A percentile compares a stretch with the other conserved stretches of the same genome.
These are phyloP conservation scores for Pichia sp. DNA, from an alignment of 1,139 yeast species.

Conservation along the genomic window DNA sequence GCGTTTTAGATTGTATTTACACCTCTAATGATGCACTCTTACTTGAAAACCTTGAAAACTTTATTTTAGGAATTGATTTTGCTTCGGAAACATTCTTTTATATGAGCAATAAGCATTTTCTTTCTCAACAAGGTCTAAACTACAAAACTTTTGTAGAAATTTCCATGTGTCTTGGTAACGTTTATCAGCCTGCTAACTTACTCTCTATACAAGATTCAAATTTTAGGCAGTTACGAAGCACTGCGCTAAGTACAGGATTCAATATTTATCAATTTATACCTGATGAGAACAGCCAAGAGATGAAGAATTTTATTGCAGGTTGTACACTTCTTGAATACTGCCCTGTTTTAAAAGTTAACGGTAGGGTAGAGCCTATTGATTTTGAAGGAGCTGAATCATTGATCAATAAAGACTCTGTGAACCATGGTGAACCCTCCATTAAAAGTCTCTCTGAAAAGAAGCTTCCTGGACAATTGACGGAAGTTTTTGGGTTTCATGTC, in stretches of 20 bases:
- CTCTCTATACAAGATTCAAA: neutral
- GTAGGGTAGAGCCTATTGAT: conserved; percentile 55
- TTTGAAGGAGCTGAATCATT: conserved; percentile 16
- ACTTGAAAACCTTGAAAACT: conserved; percentile 52
- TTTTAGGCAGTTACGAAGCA: conserved; percentile 1
- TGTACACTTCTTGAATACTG: conserved; percentile 45
- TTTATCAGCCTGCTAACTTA: conserved; percentile 48
- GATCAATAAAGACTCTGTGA: conserved; percentile 9
- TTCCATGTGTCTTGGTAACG: conserved; percentile 71
- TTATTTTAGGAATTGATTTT: conserved; percentile 67
- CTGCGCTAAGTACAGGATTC: conserved; percentile 1
- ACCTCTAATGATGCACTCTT: conserved; percentile 79
- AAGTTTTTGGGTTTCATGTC: conserved; percentile 73
- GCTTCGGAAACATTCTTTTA: conserved; percentile 54
- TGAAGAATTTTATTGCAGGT: conserved; percentile 42
- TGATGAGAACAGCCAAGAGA: conserved; percentile 1
- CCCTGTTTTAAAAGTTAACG: conserved; percentile 67
- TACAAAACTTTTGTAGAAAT: conserved; percentile 69
- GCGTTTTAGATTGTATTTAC: conserved; percentile 64
- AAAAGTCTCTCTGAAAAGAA: conserved; percentile 7
- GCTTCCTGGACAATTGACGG: conserved; percentile 76
- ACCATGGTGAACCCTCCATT: conserved; percentile 4
- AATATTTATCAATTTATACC: conserved; percentile 1
- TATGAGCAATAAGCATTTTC: conserved; percentile 52
- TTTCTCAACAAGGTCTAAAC: conserved; percentile 52